Evolutionary conservation across 805 yeast genomes (phyloP).

Genomic region (Zygotorulaspora chibaensis): DNA sequence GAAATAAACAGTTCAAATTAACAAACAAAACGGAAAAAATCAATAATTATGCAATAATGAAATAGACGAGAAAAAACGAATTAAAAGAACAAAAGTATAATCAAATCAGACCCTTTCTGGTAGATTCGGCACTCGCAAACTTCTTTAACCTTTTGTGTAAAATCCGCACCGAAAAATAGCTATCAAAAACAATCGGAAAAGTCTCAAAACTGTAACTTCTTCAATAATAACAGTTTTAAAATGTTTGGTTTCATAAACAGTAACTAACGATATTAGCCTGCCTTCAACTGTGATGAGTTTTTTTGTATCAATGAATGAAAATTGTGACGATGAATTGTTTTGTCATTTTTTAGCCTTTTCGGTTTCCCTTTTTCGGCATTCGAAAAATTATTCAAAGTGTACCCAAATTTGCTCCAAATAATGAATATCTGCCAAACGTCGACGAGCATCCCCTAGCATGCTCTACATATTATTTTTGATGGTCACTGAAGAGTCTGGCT

Average conservation of each 20-base stretch:
- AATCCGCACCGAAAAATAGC: background rate
- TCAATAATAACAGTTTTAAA: background rate
- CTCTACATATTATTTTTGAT: no score
- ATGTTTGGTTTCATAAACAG: background rate
- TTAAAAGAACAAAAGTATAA: background rate
- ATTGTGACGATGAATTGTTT: background rate
- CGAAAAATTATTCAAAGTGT: background rate
- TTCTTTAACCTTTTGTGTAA: no score
- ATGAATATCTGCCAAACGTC: no score
- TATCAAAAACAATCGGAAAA: background rate
- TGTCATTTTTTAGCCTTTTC: background rate
- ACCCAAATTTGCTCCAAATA: background rate
- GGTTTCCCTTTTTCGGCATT: background rate
- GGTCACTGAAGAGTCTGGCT: no score
- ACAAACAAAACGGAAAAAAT: conserved; percentile 1
- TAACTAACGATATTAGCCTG: background rate
- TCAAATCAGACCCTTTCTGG: background rate
- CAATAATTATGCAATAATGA: background rate
- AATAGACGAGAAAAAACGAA: background rate
- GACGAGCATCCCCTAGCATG: no score
- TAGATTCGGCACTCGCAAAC: no score
- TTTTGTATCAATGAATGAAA: no score
- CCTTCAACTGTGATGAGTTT: no score
- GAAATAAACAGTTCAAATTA: conserved; percentile 2
- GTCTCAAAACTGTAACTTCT: background rate